Evolutionary conservation across 805 yeast genomes (phyloP).

Genomic region (Naumovozyma castellii): DNA sequence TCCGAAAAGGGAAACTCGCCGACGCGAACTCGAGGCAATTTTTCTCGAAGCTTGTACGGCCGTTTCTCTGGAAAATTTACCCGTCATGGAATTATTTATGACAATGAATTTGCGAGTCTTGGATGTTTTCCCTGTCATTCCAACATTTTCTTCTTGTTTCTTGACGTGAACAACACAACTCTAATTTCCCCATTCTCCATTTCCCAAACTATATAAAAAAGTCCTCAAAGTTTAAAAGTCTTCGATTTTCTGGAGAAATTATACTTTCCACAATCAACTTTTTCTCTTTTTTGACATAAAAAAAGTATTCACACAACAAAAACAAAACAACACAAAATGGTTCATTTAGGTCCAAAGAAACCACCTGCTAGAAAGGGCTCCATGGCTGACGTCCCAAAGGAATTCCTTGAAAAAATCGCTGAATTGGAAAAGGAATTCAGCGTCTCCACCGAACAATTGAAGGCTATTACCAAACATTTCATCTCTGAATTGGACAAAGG

Average conservation of each 20-base stretch:
- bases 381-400: constrained; percentile 57
- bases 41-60: too few relatives aligned
- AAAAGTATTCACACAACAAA: too few relatives aligned
- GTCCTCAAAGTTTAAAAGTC: not conserved
- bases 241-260: not conserved
- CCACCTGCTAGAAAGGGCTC: constrained; percentile 73
- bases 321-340: constrained; percentile 41
- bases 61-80: too few relatives aligned
- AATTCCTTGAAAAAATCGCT: constrained; percentile 47
- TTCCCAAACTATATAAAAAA: not conserved
- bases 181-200: not conserved
- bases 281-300: too few relatives aligned
- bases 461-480: constrained; percentile 64
- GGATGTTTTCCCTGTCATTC: not conserved
- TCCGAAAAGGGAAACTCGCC: too few relatives aligned
- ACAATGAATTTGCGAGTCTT: too few relatives aligned
- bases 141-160: not conserved
- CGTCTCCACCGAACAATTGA: constrained; percentile 51
- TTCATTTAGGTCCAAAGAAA: constrained; percentile 73
- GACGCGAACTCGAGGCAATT: too few relatives aligned
- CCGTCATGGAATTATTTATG: too few relatives aligned
- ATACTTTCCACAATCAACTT: too few relatives aligned
- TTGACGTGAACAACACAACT: not conserved
- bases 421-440: constrained; percentile 53
- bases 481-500: constrained; percentile 75